Evolutionary conservation across 2,329 filamentous ascomycete species (phyloP).

Genomic region (Trichoderma afroharzianum): DNA sequence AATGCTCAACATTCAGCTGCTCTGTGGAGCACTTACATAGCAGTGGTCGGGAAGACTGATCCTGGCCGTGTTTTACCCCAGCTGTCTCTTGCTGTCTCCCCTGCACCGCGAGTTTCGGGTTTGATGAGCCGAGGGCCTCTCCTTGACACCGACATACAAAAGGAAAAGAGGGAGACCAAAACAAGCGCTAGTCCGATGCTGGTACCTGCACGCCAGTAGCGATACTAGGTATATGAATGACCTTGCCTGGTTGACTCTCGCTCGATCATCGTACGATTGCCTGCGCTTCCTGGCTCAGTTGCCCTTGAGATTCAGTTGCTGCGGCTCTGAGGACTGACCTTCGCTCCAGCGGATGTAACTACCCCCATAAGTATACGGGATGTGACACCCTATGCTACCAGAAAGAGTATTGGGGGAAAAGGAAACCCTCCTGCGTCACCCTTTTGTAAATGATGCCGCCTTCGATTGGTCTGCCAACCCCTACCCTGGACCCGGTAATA

Average conservation of each 20-base stretch:
- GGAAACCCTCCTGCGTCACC: slow-evolving; percentile 2
- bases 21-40: not conserved
- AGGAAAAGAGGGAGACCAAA: not conserved
- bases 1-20: slow-evolving; percentile 9
- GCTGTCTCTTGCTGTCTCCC: not conserved
- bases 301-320: not conserved
- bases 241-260: not conserved
- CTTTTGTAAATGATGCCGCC: not conserved
- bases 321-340: not conserved
- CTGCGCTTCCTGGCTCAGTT: not conserved
- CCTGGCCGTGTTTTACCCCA: slow-evolving; percentile 12
- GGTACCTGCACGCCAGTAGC: not conserved
- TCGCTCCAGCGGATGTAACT: not conserved
- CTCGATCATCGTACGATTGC: not conserved
- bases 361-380: not conserved
- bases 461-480: not conserved
- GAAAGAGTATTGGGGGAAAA: not conserved
- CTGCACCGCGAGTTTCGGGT: not conserved
- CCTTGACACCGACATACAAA: not conserved
- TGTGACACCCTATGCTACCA: not conserved
- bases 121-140: slow-evolving; percentile 5
- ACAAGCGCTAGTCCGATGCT: not conserved
- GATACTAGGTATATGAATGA: not conserved
- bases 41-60: not conserved
- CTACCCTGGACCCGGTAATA: not conserved